A percentile compares a stretch with the other conserved stretches of the same genome.
phyloP scores from a whole-genome alignment of 345 rosid genomes.

The Lumnitzera racemosa region DNA sequence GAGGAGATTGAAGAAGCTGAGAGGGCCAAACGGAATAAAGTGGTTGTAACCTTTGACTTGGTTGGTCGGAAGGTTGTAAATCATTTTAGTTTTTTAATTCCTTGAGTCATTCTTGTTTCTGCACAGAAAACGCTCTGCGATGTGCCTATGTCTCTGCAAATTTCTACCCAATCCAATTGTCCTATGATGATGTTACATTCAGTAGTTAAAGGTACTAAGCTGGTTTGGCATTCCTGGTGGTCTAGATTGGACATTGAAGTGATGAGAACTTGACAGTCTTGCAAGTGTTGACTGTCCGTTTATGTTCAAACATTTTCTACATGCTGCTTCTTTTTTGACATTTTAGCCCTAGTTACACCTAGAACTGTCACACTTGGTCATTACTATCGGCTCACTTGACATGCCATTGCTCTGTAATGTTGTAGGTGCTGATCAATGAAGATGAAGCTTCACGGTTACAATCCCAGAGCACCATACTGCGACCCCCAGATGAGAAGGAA shows the following conservation, averaged over 20 bases:
- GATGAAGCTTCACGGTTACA: conserved; percentile 66
- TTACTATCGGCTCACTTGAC: background rate
- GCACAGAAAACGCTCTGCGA: no score
- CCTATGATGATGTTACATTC: no score
- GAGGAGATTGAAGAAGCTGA: conserved; percentile 82
- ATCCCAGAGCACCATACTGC: conserved; percentile 49
- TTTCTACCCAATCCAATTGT: no score
- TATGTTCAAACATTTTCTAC: no score
- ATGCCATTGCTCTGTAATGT: background rate
- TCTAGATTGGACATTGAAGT: no score
- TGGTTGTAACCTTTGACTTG: conserved; percentile 83
- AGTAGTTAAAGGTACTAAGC: no score
- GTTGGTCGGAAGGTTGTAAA: conserved; percentile 80
- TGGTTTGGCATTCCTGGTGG: no score
- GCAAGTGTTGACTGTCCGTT: no score
- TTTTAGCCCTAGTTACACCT: background rate
- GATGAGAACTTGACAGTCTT: no score
- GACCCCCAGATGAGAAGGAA: conserved; percentile 51
- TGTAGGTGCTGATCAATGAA: conserved; percentile 71
- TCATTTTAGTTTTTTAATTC: background rate
- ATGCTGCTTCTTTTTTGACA: no score
- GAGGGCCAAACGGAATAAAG: conserved; percentile 58
- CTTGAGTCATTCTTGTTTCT: no score
- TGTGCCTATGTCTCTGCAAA: no score
- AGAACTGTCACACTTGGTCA: background rate